Conservation (phyloP, 2,329 filamentous ascomycete genomes). For the Phialemoniopsis sp. region DNA sequence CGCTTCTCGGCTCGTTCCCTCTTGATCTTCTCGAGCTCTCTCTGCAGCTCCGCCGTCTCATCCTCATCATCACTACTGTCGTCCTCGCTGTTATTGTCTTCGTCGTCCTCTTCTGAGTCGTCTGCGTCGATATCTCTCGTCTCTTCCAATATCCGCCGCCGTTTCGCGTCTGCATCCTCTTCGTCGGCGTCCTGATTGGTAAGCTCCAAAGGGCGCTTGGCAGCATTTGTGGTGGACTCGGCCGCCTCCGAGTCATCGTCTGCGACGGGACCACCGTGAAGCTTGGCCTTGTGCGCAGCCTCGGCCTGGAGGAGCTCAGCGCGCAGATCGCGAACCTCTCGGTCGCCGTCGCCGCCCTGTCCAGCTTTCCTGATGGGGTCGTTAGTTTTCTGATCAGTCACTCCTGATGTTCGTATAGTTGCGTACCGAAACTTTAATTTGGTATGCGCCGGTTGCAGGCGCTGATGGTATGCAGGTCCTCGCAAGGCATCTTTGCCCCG, state of each 20-base stretch:
- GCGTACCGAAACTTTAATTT: slow-evolving; percentile 79
- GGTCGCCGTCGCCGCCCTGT: slow-evolving; percentile 79
- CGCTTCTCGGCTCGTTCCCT: slow-evolving; percentile 77
- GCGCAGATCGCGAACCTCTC: slow-evolving; percentile 69
- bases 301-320: slow-evolving; percentile 89
- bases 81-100: slow-evolving; percentile 66
- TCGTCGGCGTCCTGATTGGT: slow-evolving; percentile 38
- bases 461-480: slow-evolving; percentile 92
- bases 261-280: slow-evolving; percentile 56
- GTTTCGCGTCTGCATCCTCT: slow-evolving; percentile 75
- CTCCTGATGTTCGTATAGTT: too few species aligned
- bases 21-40: slow-evolving; percentile 92
- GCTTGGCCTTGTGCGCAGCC: slow-evolving; percentile 81
- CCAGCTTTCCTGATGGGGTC: slow-evolving; percentile 61
- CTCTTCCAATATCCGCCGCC: slow-evolving; percentile 82
- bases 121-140: slow-evolving; percentile 84
- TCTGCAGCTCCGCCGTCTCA: slow-evolving; percentile 82
- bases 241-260: slow-evolving; percentile 32
- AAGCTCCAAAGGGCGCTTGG: slow-evolving; percentile 63
- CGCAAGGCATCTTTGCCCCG: slow-evolving; percentile 91
- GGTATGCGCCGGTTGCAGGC: slow-evolving; percentile 89
- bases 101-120: slow-evolving; percentile 62
- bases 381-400: too few species aligned
- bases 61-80: slow-evolving; percentile 69
- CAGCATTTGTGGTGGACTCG: slow-evolving; percentile 28